Conservation (phyloP, 192 early-diverging fungal species). For the Gonapodya prolifera region DNA sequence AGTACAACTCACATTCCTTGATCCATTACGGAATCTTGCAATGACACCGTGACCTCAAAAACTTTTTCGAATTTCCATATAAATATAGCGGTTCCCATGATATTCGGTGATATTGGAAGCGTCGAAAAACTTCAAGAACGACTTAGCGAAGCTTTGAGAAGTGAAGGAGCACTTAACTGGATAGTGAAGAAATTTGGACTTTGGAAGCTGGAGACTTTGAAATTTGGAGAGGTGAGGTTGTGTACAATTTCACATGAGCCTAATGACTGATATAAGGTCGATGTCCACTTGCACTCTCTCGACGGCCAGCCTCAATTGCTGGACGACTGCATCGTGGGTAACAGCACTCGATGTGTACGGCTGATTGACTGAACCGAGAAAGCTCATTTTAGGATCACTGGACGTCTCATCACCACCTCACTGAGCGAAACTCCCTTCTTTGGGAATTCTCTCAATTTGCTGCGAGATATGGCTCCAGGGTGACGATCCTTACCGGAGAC, state of each 20-base stretch:
- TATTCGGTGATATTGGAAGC: neutral
- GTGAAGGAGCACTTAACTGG: slow-evolving; percentile 25
- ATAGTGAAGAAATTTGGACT: slow-evolving; percentile 26
- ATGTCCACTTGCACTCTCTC: too few species aligned
- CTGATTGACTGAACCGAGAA: too few species aligned
- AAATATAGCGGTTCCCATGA: too few species aligned
- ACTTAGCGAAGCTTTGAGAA: neutral
- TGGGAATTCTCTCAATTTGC: slow-evolving; percentile 54
- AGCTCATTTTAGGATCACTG: slow-evolving; percentile 21
- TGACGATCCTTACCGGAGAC: slow-evolving; percentile 72
- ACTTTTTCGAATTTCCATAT: too few species aligned
- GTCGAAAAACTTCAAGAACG: neutral
- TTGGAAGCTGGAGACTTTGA: slow-evolving; percentile 27
- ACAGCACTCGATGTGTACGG: too few species aligned
- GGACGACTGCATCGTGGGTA: slow-evolving; percentile 23
- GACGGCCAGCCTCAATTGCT: slow-evolving; percentile 60
- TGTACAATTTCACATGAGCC: too few species aligned
- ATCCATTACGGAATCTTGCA: too few species aligned
- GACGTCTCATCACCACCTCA: slow-evolving; percentile 52
- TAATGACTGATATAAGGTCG: too few species aligned
- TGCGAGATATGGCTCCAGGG: slow-evolving; percentile 37
- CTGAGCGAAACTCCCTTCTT: slow-evolving; percentile 55
- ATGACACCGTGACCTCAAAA: too few species aligned
- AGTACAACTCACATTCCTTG: too few species aligned
- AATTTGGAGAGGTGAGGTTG: slow-evolving; percentile 48